Evolutionary conservation across 1,139 yeast genomes (phyloP), one percentile per base, ranked within the genome.

Genomic region (Geotrichum restrictum): DNA sequence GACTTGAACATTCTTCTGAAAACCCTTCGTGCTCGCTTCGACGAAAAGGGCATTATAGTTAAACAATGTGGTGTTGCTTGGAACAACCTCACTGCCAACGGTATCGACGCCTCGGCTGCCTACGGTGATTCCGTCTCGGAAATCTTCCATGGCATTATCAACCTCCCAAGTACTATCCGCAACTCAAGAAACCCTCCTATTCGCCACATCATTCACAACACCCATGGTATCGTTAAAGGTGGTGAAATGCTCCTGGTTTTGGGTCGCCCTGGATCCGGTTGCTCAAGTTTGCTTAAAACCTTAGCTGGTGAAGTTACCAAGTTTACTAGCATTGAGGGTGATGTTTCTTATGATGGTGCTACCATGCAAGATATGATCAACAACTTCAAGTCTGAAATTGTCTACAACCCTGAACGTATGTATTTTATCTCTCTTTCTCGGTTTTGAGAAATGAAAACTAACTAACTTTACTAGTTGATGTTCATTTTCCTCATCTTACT

Each of bases 231-330:
- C 27, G 57, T 58, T n/a, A 49, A 51, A 32, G 49, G 79, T 11
- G 83, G 83, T 56, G 83, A 79, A 62, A 75, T 79, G 78, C 71
- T 78, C 39, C 69, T 79, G 58, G 83, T 79, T 1, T 71, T 80
- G 50, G 85, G 85, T 53, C 73, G 82, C 60, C 85, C 85, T 3
- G 85, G 85, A 53, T 78, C 84, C 19, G 85, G 85, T 55, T 80
- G 85, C 63, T 74, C 83, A 1, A 74, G 83, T 14, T 69, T 81
- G 34, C 69, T 81, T 60, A 79, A 79, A 61, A 69, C 80, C 29
- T 57, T 79, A 46, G 74, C 82, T 52, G 83, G 83, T 58, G 78
- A 77, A 59, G 71, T 69, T 16, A 64, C 65, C 18, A 71, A 69
- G 42, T 69, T 74, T 55, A 68, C 68, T 37, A 64, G 58, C 58